phyloP scores from a whole-genome alignment of 2,329 filamentous ascomycete genomes.

The Monilinia vaccinii-corymbosi region DNA sequence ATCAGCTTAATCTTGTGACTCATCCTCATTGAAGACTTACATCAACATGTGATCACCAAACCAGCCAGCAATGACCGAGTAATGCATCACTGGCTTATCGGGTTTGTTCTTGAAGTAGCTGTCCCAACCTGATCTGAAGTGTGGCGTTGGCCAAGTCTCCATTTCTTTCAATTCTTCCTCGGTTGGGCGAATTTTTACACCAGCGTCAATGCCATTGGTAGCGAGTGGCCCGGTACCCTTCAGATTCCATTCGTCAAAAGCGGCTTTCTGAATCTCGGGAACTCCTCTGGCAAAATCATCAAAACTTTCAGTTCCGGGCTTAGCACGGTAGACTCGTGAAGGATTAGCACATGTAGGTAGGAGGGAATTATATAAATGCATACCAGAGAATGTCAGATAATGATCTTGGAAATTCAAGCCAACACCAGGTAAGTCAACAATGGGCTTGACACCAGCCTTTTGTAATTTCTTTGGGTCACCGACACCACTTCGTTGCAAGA shows the following conservation, averaged over 20 bases:
- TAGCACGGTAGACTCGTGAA: slow-evolving; percentile 22
- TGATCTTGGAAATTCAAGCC: slow-evolving; percentile 49
- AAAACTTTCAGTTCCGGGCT: slow-evolving; percentile 57
- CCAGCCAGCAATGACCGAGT: slow-evolving; percentile 61
- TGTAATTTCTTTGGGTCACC: slow-evolving; percentile 41
- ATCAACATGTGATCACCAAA: slow-evolving; percentile 53
- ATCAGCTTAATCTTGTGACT: slow-evolving; percentile 32
- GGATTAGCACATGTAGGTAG: not conserved
- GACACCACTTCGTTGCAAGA: slow-evolving; percentile 55
- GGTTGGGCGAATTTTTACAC: slow-evolving; percentile 46
- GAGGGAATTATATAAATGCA: not conserved
- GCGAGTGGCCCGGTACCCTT: slow-evolving; percentile 57
- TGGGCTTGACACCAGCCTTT: slow-evolving; percentile 37
- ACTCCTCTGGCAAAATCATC: slow-evolving; percentile 72
- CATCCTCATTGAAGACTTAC: slow-evolving; percentile 28
- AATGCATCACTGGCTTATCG: slow-evolving; percentile 83
- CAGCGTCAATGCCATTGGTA: slow-evolving; percentile 35
- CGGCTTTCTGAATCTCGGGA: slow-evolving; percentile 59
- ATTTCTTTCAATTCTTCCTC: slow-evolving; percentile 46
- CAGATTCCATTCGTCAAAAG: slow-evolving; percentile 69
- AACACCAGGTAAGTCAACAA: slow-evolving; percentile 42
- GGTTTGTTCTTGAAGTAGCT: slow-evolving; percentile 78
- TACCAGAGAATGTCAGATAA: slow-evolving; percentile 40
- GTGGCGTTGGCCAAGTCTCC: slow-evolving; percentile 57
- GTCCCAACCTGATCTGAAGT: slow-evolving; percentile 69